Evolutionary conservation across 495 filamentous ascomycete species (phyloP), one percentile per base, ranked within the genome.

Genomic region (Arthonia radiata): DNA sequence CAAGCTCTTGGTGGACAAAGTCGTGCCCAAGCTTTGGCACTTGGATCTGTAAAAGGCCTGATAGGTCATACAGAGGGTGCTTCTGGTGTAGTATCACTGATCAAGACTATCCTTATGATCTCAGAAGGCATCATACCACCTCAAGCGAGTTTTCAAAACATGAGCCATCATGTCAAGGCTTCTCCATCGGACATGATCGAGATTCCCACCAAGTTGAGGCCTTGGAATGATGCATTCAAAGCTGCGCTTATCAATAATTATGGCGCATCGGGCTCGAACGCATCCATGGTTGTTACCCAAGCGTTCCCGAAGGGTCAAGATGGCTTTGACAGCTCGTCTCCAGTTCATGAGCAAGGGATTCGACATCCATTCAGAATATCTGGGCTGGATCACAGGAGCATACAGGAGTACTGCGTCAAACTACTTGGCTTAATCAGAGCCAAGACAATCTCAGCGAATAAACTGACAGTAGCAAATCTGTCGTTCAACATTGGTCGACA

Each of bases 181-280:
- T 24, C 34, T 0, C 29, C 32, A 5, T 13, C 25, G 8, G 25
- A 26, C 25, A 8, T 8, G 25, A 26, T 26, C 9, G 25, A 8
- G 13, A 26, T 26, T 13, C 25, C 25, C 13, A 9, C 25, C 9
- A 13, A 8, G 8, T 9, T 13, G 7, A 8, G 14, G 13, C 9
- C 9, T 8, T 26, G 25, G 25, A 8, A 26, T 8, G 14, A 8
- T 9, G 13, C 9, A 9, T 26, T 26, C 13, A 8, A 8, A 26
- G 25, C 13, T 9, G 25, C 25, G 14, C 14, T 8, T 13, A 26
- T 40, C n/a, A 61, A 56, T 32, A 61, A 55, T 30, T 64, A 64
- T 26, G 59, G 59, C 3, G 59, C 57, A 1, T 46, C 53, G 0
- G 58, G 59, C 65, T 27, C 64, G 61, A 0, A 57, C 36, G 49